Percentiles rank a stretch among this genome's conserved stretches.
Evolutionary conservation across 768 basidiomycete species (phyloP).

Genomic region (Mycena olivaceomarginata): DNA sequence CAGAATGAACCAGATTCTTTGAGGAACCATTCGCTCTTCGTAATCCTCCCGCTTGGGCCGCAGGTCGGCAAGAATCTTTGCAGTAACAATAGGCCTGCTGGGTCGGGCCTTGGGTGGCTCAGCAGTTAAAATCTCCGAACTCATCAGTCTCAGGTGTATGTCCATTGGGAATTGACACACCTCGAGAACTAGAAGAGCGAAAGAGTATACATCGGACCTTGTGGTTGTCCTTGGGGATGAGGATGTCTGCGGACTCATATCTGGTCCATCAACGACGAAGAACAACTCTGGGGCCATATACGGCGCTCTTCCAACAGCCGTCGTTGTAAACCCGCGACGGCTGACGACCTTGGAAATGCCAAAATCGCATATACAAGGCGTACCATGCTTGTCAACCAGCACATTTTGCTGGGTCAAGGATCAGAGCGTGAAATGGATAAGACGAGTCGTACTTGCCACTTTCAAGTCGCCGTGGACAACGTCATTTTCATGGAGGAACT

Average conservation of each 20-base stretch:
- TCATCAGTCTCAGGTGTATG: neutral
- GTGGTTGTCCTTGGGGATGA: neutral
- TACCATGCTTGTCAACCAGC: neutral
- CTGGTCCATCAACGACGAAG: neutral
- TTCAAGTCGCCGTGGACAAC: neutral
- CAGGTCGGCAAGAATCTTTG: neutral
- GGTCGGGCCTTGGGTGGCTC: neutral
- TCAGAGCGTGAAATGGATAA: neutral
- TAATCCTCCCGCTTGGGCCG: neutral
- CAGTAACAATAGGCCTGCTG: neutral
- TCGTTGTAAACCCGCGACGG: no score
- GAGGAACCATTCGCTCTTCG: neutral
- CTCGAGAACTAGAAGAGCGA: neutral
- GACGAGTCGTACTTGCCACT: neutral
- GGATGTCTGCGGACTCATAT: no score
- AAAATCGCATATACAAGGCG: neutral
- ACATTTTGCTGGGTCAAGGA: neutral
- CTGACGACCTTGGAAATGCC: neutral
- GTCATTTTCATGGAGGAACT: neutral
- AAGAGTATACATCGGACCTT: neutral
- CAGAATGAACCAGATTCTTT: neutral
- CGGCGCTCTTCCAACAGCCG: no score
- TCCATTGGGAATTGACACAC: neutral
- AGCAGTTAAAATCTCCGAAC: neutral
- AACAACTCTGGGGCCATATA: neutral